Percentiles rank a stretch among this genome's conserved stretches.
These are phyloP conservation scores for Cytospora paraplurivora DNA, from an alignment of 2,329 filamentous ascomycete species.

Conservation along the genomic window DNA sequence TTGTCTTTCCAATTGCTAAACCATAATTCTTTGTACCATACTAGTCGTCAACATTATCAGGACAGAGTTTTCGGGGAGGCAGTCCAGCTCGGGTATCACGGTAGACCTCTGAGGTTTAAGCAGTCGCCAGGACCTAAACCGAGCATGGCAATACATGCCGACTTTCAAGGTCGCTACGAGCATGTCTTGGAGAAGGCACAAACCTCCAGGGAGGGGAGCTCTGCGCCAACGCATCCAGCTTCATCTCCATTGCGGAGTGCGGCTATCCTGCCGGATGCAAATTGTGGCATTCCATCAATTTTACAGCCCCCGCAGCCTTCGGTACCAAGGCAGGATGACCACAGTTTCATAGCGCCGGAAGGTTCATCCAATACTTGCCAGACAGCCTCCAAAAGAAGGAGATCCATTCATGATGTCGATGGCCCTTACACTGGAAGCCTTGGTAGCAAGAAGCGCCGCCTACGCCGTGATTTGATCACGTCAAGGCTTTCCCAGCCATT, in stretches of 20 bases:
- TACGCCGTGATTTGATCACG: constrained; percentile 65
- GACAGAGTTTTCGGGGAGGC: not conserved
- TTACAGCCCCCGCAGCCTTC: not conserved
- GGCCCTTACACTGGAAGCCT: constrained; percentile 54
- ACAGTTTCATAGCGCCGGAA: not conserved
- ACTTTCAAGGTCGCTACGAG: constrained; percentile 6
- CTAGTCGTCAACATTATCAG: not conserved
- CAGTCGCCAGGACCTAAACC: not conserved
- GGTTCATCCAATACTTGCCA: not conserved
- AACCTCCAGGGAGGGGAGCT: not conserved
- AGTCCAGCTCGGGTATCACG: not conserved
- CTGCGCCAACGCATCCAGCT: not conserved
- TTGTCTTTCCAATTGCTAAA: constrained; percentile 3
- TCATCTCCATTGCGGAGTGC: not conserved
- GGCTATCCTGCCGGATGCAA: not conserved
- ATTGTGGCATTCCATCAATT: not conserved
- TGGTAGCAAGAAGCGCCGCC: constrained; percentile 66
- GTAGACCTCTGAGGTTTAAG: not conserved
- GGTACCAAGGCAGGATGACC: not conserved
- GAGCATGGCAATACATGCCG: constrained; percentile 17
- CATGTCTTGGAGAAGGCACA: constrained; percentile 8
- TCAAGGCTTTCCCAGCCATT: constrained; percentile 70
- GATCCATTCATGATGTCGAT: constrained; percentile 60
- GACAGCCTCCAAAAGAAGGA: constrained; percentile 48
- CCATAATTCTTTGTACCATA: constrained; percentile 1